These are phyloP conservation scores for Calonectria pseudoturangicola DNA, from an alignment of 2,329 filamentous ascomycete genomes.

Conservation along the genomic window DNA sequence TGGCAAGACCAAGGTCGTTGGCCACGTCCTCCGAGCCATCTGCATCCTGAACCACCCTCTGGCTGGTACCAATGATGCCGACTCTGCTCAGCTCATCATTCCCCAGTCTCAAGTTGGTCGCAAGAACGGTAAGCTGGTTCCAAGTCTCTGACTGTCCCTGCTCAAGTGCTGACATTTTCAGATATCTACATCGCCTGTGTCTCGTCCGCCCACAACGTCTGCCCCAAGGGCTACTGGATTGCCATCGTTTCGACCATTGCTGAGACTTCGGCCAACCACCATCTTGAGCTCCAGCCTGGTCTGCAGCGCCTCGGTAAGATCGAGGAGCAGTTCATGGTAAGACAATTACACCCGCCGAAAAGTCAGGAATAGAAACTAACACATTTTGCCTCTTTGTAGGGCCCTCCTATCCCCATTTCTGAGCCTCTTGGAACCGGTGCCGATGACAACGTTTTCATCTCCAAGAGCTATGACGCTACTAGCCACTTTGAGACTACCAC, in stretches of 20 bases:
- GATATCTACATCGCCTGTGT: conserved; percentile 98
- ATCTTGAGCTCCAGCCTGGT: conserved; percentile 94
- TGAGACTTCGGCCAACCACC: conserved; percentile 93
- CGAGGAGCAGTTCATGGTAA: conserved; percentile 96
- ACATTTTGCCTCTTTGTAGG: conserved; percentile 61
- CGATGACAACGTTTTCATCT: conserved; percentile 96
- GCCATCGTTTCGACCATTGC: conserved; percentile 99
- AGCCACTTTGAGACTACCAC: conserved; percentile 95
- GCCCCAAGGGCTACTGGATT: conserved; percentile 99
- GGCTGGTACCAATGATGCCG: conserved; percentile 89
- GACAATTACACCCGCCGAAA: conserved; percentile 41
- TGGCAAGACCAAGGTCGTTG: conserved; percentile 88
- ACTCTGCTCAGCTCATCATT: conserved; percentile 96
- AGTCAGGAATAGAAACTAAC: background rate
- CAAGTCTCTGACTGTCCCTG: background rate
- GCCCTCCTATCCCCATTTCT: conserved; percentile 93
- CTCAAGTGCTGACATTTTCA: conserved; percentile 60
- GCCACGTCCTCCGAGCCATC: conserved; percentile 95
- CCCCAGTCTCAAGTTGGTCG: conserved; percentile 97
- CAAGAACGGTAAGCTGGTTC: conserved; percentile 84
- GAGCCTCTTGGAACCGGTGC: conserved; percentile 89
- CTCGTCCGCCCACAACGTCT: conserved; percentile 97
- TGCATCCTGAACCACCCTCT: conserved; percentile 98
- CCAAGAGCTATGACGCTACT: conserved; percentile 98
- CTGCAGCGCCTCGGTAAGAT: conserved; percentile 94